Percentiles rank a stretch among this genome's conserved stretches.
phyloP scores from a whole-genome alignment of 2,329 filamentous ascomycete genomes.

The Pestalotiopsis sp. region DNA sequence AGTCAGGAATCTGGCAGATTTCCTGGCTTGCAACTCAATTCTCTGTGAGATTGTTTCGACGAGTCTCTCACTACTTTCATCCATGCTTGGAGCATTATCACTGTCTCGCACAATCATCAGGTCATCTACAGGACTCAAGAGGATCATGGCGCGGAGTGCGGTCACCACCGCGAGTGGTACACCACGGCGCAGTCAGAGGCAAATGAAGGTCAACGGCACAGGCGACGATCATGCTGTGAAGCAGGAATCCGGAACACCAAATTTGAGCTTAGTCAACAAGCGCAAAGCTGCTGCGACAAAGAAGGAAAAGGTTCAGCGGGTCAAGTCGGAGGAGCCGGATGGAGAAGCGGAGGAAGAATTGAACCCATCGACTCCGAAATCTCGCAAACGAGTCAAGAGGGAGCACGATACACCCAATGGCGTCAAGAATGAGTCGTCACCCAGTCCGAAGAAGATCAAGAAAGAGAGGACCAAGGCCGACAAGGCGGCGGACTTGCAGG shows the following conservation, averaged over 20 bases:
- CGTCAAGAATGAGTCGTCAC: constrained; percentile 12
- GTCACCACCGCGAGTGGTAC: neutral
- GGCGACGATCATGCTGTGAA: constrained; percentile 11
- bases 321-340: constrained; percentile 18
- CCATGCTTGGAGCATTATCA: neutral
- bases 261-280: neutral
- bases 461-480: constrained; percentile 15
- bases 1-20: neutral
- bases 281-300: neutral
- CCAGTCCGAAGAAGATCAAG: constrained; percentile 15
- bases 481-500: constrained; percentile 31
- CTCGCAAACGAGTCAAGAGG: neutral
- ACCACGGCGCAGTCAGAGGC: constrained; percentile 13
- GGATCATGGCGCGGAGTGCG: constrained; percentile 12
- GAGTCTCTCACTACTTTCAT: neutral
- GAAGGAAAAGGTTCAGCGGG: constrained; percentile 16
- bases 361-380: neutral
- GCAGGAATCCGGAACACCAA: constrained; percentile 11
- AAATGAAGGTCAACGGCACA: neutral
- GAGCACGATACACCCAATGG: constrained; percentile 8
- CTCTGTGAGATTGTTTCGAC: neutral
- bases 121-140: neutral
- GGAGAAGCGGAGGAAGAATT: neutral
- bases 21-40: neutral
- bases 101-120: neutral